phyloP scores from a whole-genome alignment of 2,329 filamentous ascomycete species.

The Clonostachys solani region DNA sequence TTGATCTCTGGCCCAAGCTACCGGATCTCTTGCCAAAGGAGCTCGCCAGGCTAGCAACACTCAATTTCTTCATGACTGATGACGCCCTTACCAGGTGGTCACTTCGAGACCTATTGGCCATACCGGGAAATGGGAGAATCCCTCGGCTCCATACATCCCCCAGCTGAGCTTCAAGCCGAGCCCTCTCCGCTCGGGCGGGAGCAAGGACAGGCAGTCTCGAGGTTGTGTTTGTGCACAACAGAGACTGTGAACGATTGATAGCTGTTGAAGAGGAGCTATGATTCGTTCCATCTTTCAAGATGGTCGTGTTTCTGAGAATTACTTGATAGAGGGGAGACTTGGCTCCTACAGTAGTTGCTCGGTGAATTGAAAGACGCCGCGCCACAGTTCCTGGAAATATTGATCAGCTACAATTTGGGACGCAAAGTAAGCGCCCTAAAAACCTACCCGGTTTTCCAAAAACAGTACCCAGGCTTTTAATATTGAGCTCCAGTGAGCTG shows the following conservation, averaged over 20 bases:
- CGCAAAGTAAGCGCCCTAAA: not conserved
- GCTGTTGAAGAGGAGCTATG: conserved; percentile 36
- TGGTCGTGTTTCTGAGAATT: conserved; percentile 81
- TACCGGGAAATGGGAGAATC: conserved; percentile 76
- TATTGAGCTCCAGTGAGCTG: conserved; percentile 62
- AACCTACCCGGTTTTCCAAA: conserved; percentile 64
- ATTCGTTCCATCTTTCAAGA: conserved; percentile 50
- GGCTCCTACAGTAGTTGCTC: conserved; percentile 68
- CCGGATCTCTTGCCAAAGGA: conserved; percentile 70
- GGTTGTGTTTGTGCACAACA: conserved; percentile 59
- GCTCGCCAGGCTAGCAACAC: conserved; percentile 72
- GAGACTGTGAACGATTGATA: conserved; percentile 75
- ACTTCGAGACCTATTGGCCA: conserved; percentile 60
- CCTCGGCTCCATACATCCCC: conserved; percentile 83
- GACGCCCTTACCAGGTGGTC: conserved; percentile 78
- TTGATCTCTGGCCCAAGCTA: conserved; percentile 26
- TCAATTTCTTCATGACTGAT: conserved; percentile 83
- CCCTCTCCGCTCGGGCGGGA: conserved; percentile 70
- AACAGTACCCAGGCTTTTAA: conserved; percentile 70
- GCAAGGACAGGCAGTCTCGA: conserved; percentile 62
- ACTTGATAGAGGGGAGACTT: conserved; percentile 69
- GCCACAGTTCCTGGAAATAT: conserved; percentile 50
- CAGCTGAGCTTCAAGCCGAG: conserved; percentile 69
- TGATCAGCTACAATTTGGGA: not conserved
- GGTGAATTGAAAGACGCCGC: conserved; percentile 72